These are phyloP conservation scores for Quercus tomentella DNA, from an alignment of 331 rosid genomes.

Conservation along the genomic window DNA sequence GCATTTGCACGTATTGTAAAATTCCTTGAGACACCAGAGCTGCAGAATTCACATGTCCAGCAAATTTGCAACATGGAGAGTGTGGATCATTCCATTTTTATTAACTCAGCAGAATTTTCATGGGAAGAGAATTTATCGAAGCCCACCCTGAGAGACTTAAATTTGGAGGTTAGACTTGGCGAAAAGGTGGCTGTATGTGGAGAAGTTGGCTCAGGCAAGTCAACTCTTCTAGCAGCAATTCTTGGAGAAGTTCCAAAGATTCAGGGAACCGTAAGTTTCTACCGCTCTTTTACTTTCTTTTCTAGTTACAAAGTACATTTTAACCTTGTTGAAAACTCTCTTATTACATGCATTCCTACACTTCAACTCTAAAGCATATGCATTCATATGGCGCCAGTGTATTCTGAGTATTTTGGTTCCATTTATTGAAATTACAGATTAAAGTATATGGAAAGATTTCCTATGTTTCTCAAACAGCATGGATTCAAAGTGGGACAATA, in stretches of 20 bases:
- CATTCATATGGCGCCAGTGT: too few relatives aligned
- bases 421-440: conserved; percentile 38
- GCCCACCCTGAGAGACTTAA: conserved; percentile 54
- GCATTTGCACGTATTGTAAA: conserved; percentile 56
- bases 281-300: not conserved
- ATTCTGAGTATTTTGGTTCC: not conserved
- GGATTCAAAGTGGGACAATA: conserved; percentile 79
- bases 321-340: not conserved
- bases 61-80: conserved; percentile 22
- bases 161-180: conserved; percentile 51
- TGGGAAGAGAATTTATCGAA: conserved; percentile 57
- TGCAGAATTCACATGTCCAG: conserved; percentile 34
- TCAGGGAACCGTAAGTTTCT: conserved; percentile 52
- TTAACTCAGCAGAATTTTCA: conserved; percentile 61
- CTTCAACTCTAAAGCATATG: too few relatives aligned
- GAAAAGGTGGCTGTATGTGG: conserved; percentile 87
- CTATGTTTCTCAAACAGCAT: conserved; percentile 83
- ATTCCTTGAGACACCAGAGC: conserved; percentile 70
- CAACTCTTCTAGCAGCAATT: conserved; percentile 76
- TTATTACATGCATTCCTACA: not conserved
- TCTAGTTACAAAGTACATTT: too few relatives aligned
- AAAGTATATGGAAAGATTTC: conserved; percentile 67
- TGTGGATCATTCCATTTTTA: conserved; percentile 30
- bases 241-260: conserved; percentile 66
- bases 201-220: conserved; percentile 93